Conservation (phyloP, 2,329 filamentous ascomycete genomes). For the Atkinsonella texensis region DNA sequence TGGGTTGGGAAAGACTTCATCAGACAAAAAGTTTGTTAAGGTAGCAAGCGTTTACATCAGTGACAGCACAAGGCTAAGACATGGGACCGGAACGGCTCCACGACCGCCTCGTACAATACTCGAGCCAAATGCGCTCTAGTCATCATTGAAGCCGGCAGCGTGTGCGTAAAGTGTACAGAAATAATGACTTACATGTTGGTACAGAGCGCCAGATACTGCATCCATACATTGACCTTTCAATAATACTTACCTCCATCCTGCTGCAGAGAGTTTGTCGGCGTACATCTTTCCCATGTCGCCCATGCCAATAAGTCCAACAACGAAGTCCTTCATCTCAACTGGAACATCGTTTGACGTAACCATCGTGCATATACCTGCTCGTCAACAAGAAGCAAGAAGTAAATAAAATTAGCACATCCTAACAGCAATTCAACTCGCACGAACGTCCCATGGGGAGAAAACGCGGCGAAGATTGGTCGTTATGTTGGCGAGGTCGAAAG, state of each 20-base stretch:
- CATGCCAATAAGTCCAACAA: constrained; percentile 94
- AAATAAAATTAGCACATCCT: constrained; percentile 17
- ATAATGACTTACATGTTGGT: too few species aligned
- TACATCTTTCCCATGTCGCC: constrained; percentile 99
- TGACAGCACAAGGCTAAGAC: constrained; percentile 53
- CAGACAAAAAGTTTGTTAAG: constrained; percentile 78
- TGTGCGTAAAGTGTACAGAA: neutral
- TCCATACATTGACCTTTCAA: neutral
- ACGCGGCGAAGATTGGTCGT: too few species aligned
- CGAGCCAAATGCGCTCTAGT: constrained; percentile 99
- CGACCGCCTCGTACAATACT: constrained; percentile 63
- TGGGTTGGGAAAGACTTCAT: constrained; percentile 28
- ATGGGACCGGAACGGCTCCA: constrained; percentile 66
- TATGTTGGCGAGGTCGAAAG: too few species aligned
- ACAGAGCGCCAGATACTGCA: neutral
- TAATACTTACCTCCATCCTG: constrained; percentile 77
- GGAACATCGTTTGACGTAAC: constrained; percentile 19
- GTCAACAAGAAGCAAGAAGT: constrained; percentile 13
- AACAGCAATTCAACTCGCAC: neutral
- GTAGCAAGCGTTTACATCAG: constrained; percentile 99
- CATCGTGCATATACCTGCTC: constrained; percentile 17
- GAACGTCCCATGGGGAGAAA: too few species aligned
- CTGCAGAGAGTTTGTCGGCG: constrained; percentile 71
- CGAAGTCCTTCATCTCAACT: constrained; percentile 51
- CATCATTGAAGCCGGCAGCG: constrained; percentile 56